Evolutionary conservation across 768 basidiomycete species (phyloP), one percentile per base, ranked within the genome.

Genomic region (Rhodotorula kratochvilovae): DNA sequence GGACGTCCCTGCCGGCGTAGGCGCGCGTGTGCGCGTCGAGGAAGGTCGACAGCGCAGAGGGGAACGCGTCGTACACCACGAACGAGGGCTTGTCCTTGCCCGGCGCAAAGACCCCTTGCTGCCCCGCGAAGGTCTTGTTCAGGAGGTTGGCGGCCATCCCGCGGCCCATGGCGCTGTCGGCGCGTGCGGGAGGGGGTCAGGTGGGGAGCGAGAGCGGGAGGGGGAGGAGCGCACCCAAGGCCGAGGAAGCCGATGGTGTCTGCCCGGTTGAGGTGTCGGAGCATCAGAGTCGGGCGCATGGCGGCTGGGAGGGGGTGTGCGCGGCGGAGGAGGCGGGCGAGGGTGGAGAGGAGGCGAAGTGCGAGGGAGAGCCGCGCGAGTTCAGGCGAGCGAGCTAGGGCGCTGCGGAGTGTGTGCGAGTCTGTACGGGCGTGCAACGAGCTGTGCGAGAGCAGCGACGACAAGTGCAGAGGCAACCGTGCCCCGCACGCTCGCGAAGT

Each of bases 131-230:
- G 72, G 85, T 85, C 79, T 90, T 90, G 1, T 87, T 87, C 82
- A 92, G 90, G 61, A 92, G 85, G 80, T 93, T 93, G 80, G 83
- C 85, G 23, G 87, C 85, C 92, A 93, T 93, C 80, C 91, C 88
- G 55, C 86, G 86, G 53, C 91, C 91, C 91, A 94, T 93, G 23
- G 74, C 74, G 31, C 73, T 67, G 58, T 21, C 17, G 3, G n/a
- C 16, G 23, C 56, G 27, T 21, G 19, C 19, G 17, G 23, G 12
- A n/a, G 10, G 25, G 33, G 27, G 48, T 10, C 23, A 19, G 27
- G 16, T 23, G 16, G 11, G 27, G 15, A 27, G n/a, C n/a, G n/a
- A 11, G 23, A 11, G 25, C 29, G 43, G 27, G 15, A 6, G 61
- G 12, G 33, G 29, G 50, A 6, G 19, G 43, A 16, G 17, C 13